Base-by-base conservation (phyloP, 2,329 filamentous ascomycete species). In the Aspergillus proliferans region DNA sequence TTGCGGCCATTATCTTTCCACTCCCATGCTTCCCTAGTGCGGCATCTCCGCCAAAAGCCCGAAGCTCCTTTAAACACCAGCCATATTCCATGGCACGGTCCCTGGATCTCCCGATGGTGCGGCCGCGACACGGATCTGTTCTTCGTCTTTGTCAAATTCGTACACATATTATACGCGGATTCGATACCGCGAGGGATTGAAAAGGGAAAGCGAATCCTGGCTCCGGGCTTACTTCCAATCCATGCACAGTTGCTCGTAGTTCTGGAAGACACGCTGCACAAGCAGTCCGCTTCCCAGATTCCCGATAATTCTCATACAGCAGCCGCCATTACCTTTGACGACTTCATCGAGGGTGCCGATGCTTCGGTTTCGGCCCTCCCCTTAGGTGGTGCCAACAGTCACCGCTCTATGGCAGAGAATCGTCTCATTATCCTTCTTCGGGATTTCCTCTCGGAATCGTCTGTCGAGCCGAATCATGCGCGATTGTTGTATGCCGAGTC, bases 61-160 rank as follows among this genome's bases (percentile, higher is more conserved):
- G 78, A 84, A 7, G 73, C 85, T 47, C 85, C 88, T 1, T 65
- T 90, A 36, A 80, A 84, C 26, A 82, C 86, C 4, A 78, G 82
- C 26, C 82, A 85, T 55, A 84, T 95, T n/a, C 76, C 84, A 40
- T 96, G 91, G 90, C 83, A 86, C 59, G 88, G 88, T 1, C 83
- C 84, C 1, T 96, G 91, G 91, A 76, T 88, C 6, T 82, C 86
- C 36, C 82, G 89, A 52, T 96, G 91, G 91, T 85, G 83, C 52
- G 91, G 91, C 12, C 82, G 84, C 2, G 90, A 95, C 59, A 94
- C 87, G 3, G 91, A 95, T 62, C 75, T 96, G 30, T 88, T 95
- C 64, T 95, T 92, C 70, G 86, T 94, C 41, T 96, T 96, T 62
- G 82, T 84, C 71, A 95, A 95, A 69, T 85, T 93, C 64, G 94